Evolutionary conservation across 2,329 filamentous ascomycete species (phyloP).

Genomic region (Paramyrothecium sp.): DNA sequence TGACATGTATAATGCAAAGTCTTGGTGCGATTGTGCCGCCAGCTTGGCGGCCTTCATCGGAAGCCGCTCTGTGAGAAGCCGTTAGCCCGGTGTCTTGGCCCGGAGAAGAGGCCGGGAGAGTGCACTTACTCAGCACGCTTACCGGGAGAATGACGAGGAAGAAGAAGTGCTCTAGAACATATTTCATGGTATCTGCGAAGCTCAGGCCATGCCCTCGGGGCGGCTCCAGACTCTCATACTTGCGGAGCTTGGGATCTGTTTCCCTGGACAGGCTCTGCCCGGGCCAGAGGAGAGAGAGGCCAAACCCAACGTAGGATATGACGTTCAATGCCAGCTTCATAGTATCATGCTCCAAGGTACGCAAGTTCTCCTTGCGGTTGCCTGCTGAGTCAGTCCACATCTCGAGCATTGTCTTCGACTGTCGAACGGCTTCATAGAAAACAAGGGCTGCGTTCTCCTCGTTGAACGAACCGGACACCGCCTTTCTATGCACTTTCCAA

Average conservation of each 20-base stretch:
- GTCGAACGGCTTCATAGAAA: conserved; percentile 59
- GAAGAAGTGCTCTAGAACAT: conserved; percentile 62
- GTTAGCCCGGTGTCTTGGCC: conserved; percentile 7
- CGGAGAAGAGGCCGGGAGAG: not conserved
- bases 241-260: conserved; percentile 42
- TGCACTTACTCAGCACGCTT: conserved; percentile 50
- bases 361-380: conserved; percentile 40
- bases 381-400: conserved; percentile 48
- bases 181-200: conserved; percentile 62
- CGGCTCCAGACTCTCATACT: conserved; percentile 45
- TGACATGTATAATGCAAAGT: conserved; percentile 69
- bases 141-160: conserved; percentile 58
- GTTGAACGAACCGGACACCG: conserved; percentile 70
- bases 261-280: conserved; percentile 51
- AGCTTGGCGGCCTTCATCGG: conserved; percentile 51
- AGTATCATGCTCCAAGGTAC: conserved; percentile 59
- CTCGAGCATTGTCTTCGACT: conserved; percentile 60
- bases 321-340: conserved; percentile 61
- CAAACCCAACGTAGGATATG: conserved; percentile 70
- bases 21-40: conserved; percentile 53
- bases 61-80: conserved; percentile 30
- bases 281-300: conserved; percentile 59
- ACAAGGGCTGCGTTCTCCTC: conserved; percentile 72
- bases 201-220: conserved; percentile 59
- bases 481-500: conserved; percentile 74